Evolutionary conservation across 2,329 filamentous ascomycete species (phyloP), one percentile per base, ranked within the genome.

Genomic region (Hypoxylon sp.): DNA sequence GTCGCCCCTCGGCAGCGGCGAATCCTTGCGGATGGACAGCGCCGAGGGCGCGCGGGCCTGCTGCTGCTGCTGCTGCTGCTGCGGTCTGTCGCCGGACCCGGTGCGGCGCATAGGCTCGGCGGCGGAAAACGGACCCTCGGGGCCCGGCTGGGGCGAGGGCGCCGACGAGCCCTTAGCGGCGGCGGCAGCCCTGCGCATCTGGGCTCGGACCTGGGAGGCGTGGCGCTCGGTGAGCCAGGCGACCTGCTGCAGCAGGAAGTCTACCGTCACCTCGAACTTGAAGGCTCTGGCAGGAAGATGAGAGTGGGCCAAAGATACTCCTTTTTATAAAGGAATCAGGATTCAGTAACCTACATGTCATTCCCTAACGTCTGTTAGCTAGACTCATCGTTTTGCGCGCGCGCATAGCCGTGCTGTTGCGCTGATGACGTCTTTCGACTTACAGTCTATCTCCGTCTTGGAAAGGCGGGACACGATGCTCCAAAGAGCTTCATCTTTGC

Each of bases 141-240:
- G 73, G 26, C 81, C 79, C 13, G 82, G 84, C 13, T 82, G 70
- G 2, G 87, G 85, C 1, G 86, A 86, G 1, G 83, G 81, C 1
- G 81, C 80, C 15, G 79, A 75, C 3, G 85, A 85, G 54, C 82
- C 82, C 48, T 82, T 81, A 18, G 79, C 81, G 2, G 81, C 80
- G 5, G 82, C 82, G 2, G 83, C 86, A 38, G 88, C 86, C 71
- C 89, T 95, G 60, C 90, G 87, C 79, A 98, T 92, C 76, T 97
- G 92, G 17, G 90, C 92, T 65, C 91, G 87, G 43, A 98, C 91
- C 72, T 97, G 92, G 0, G 91, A 90, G 23, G 96, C 84, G 77
- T 98, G 92, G 48, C 91, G 84, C 72, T 98, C 93, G 70, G 95
- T 97, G 4, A 98, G 84, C 84, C 92, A 97, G 74, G 92, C 92